phyloP scores from a whole-genome alignment of 2,329 filamentous ascomycete species.

The Cucurbitaria berberidis region DNA sequence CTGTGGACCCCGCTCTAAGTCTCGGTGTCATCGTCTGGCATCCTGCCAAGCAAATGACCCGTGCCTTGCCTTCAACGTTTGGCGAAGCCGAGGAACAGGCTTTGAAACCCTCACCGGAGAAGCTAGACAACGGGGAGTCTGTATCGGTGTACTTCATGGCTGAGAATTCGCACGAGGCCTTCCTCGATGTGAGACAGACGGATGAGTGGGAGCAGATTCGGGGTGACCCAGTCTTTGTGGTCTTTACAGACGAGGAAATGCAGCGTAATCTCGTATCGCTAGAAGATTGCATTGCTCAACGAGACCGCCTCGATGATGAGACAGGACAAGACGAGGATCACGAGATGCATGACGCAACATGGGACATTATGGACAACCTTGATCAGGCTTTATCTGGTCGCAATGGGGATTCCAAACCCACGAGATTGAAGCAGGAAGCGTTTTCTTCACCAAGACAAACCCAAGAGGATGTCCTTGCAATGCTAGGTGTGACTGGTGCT shows the following conservation, averaged over 20 bases:
- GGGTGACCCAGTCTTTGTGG: slow-evolving; percentile 57
- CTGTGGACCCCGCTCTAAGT: slow-evolving; percentile 53
- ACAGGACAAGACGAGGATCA: slow-evolving; percentile 35
- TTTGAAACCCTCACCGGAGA: slow-evolving; percentile 46
- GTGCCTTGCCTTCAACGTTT: slow-evolving; percentile 52
- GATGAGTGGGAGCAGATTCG: slow-evolving; percentile 58
- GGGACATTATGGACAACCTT: slow-evolving; percentile 49
- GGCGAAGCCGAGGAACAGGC: slow-evolving; percentile 53
- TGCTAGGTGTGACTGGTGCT: slow-evolving; percentile 45
- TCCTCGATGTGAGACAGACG: slow-evolving; percentile 56
- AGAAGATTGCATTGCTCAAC: slow-evolving; percentile 51
- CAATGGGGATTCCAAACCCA: slow-evolving; percentile 16
- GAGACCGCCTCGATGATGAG: slow-evolving; percentile 47
- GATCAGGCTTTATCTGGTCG: slow-evolving; percentile 46
- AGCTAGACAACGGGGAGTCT: slow-evolving; percentile 51
- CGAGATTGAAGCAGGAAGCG: not conserved
- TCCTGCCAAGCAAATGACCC: slow-evolving; percentile 51
- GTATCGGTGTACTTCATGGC: slow-evolving; percentile 58
- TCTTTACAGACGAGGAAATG: slow-evolving; percentile 51
- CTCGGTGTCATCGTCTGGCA: slow-evolving; percentile 56
- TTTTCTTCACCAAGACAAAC: slow-evolving; percentile 19
- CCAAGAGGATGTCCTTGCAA: slow-evolving; percentile 48
- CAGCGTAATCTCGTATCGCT: slow-evolving; percentile 49
- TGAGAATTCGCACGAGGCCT: slow-evolving; percentile 52
- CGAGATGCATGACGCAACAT: slow-evolving; percentile 43